Evolutionary conservation across 129 eudicot genomes (phyloP), one percentile per base, ranked within the genome.

Genomic region (Apium graveolens): DNA sequence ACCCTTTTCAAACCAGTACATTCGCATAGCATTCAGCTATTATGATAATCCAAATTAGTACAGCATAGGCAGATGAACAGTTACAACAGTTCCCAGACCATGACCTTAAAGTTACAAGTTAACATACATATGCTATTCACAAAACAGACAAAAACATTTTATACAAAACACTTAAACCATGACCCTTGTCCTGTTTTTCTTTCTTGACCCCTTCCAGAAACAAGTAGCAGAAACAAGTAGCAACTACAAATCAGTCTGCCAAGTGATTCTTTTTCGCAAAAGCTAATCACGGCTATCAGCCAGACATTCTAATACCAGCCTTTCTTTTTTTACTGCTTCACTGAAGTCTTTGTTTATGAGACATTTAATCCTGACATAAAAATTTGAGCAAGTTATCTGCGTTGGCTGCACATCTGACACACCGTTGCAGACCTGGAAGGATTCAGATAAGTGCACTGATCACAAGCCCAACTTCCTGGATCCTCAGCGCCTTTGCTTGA

Each of bases 371-470:
- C 70, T 78, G 34, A 78, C 74, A 79, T 86, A 88, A 45, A 70
- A 66, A 45, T 84, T 76, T 82, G 39, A 79, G 86, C 32, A 65
- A 10, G 14, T 71, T 78, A 78, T 42, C 82, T 80, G 37, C 69
- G 83, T 14, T 82, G 84, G 44, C 73, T 49, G 41, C 89, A 86
- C 74, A 86, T 62, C 2, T 80, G 81, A 72, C 89, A 86, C 2
- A 65, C 42, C 12, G 74, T 39, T 16, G 80, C 78, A 65, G 86
- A 62, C 78, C 55, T 79, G 32, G 79, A 74, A 43, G 31, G 37
- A 48, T 86, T 86, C 18, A 73, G 37, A 49, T 75, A 86, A 44
- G 89, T 86, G 68, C 89, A 86, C 16, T 86, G 86, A 63, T 86
- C 89, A 37, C 89, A 86, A n/a, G 89, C 51, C 89, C 89, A 86